A percentile compares a stretch with the other conserved stretches of the same genome.
Conservation (phyloP, 805 yeast genomes). For the Yarrowia sp. region DNA sequence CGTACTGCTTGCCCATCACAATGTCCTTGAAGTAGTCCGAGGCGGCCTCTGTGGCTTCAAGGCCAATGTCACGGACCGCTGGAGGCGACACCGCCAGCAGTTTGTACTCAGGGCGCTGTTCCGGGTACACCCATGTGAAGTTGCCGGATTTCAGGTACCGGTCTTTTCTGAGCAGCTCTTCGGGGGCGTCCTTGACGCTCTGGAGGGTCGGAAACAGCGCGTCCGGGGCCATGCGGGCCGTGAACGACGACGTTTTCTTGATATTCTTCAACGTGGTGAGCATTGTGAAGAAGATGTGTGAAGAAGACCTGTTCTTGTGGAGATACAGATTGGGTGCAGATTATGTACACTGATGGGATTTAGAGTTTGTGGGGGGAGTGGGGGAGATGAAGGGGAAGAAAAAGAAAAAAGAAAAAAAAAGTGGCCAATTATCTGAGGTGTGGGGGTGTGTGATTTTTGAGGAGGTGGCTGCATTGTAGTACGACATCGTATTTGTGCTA, state of each 20-base stretch:
- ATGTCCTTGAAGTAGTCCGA: constrained; percentile 60
- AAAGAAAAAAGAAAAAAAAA: no score
- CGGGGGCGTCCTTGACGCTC: constrained; percentile 46
- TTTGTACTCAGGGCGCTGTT: constrained; percentile 53
- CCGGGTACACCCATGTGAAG: constrained; percentile 80
- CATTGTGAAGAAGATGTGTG: not conserved
- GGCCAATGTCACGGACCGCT: constrained; percentile 69
- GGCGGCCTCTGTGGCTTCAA: constrained; percentile 53
- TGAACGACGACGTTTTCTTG: constrained; percentile 30
- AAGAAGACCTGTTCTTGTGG: no score
- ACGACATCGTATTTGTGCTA: no score
- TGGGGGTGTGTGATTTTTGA: no score
- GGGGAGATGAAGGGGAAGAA: no score
- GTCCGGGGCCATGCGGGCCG: constrained; percentile 50
- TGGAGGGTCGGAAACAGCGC: constrained; percentile 52
- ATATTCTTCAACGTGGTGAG: constrained; percentile 24
- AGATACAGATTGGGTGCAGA: constrained; percentile 16
- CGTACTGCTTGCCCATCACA: constrained; percentile 65
- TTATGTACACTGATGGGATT: constrained; percentile 6
- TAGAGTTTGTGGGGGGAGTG: constrained; percentile 11
- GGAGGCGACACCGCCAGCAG: constrained; percentile 64
- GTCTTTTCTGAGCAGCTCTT: constrained; percentile 57
- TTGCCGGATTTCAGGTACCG: constrained; percentile 65
- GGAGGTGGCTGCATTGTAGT: no score
- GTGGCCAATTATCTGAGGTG: no score